Evolutionary conservation across 257 asterid species (phyloP).

Genomic region (Plantago elongata): DNA sequence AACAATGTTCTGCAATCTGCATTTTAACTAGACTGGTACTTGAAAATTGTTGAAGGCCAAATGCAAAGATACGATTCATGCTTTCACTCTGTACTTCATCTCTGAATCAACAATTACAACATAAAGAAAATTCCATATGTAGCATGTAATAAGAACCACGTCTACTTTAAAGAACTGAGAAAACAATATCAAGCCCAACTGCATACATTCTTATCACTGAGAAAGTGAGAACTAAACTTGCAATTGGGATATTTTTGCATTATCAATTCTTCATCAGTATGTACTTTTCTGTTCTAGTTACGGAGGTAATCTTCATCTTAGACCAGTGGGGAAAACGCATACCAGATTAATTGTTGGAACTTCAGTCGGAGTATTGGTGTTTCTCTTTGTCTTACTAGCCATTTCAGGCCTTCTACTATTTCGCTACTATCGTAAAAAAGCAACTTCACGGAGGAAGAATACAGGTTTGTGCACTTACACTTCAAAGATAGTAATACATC

Average conservation of each 20-base stretch:
- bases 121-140: no score
- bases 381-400: slow-evolving; percentile 48
- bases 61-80: no score
- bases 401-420: slow-evolving; percentile 46
- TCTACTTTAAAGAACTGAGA: no score
- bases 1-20: no score
- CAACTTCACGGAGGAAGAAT: slow-evolving; percentile 31
- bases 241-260: no score
- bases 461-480: slow-evolving; percentile 32
- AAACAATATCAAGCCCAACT: no score
- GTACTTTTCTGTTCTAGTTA: slow-evolving; percentile 41
- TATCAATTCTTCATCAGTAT: slow-evolving; percentile 5
- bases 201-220: no score
- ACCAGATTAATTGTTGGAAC: slow-evolving; percentile 45
- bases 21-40: no score
- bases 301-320: slow-evolving; percentile 69
- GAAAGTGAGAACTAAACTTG: no score
- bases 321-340: slow-evolving; percentile 32
- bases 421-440: slow-evolving; percentile 40
- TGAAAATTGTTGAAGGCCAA: background rate
- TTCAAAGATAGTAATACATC: background rate
- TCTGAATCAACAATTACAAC: no score
- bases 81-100: no score
- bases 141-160: no score
- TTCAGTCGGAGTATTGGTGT: slow-evolving; percentile 51